A percentile compares a stretch with the other conserved stretches of the same genome.
Conservation (phyloP, 2,329 filamentous ascomycete genomes). For the Raffaelea ambrosiae region DNA sequence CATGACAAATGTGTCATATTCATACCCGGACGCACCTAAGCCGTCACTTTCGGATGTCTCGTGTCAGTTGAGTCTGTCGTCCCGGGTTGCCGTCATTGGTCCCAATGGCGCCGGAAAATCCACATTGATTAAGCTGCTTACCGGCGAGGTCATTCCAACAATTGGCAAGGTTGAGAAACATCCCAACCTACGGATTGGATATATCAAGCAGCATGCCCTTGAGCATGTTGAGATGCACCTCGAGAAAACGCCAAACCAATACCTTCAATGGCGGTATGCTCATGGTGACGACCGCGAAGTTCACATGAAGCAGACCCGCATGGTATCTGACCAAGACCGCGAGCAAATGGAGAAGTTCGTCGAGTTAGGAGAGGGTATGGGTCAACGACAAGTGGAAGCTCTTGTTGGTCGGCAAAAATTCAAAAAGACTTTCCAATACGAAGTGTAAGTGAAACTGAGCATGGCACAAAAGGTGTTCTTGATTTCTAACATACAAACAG, state of each 20-base stretch:
- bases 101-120: conserved; percentile 98
- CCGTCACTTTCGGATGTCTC: conserved; percentile 82
- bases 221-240: conserved; percentile 99
- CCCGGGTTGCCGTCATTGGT: conserved; percentile 90
- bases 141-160: conserved; percentile 80
- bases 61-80: conserved; percentile 82
- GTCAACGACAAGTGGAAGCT: conserved; percentile 68
- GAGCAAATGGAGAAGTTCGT: conserved; percentile 87
- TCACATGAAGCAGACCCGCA: conserved; percentile 92
- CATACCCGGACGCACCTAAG: conserved; percentile 84
- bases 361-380: conserved; percentile 75
- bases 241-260: conserved; percentile 98
- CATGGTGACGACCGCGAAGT: conserved; percentile 97
- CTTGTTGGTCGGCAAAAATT: conserved; percentile 96
- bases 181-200: conserved; percentile 95
- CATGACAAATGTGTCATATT: conserved; percentile 85
- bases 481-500: conserved; percentile 23
- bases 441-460: conserved; percentile 53
- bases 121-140: conserved; percentile 94
- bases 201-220: conserved; percentile 98
- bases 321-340: conserved; percentile 76
- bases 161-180: conserved; percentile 91
- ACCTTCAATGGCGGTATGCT: conserved; percentile 96
- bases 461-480: too few relatives aligned
- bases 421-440: conserved; percentile 99